phyloP scores from a whole-genome alignment of 2,329 filamentous ascomycete genomes.

The Ceratocystis alfenasii region DNA sequence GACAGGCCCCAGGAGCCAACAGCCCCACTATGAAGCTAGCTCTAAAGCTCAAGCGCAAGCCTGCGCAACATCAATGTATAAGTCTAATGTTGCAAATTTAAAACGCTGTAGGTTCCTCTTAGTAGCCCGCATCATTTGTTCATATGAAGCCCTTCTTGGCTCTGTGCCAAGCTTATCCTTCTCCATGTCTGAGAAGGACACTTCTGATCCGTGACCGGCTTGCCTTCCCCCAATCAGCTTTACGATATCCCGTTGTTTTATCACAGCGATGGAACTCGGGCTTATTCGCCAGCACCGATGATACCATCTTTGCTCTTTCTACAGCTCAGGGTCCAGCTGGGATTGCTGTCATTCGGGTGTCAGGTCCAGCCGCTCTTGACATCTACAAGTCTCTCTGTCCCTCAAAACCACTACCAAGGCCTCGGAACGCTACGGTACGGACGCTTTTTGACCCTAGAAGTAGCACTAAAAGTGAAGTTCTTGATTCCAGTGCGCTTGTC shows the following conservation, averaged over 20 bases:
- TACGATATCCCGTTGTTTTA: not conserved
- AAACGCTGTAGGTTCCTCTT: not conserved
- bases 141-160: slow-evolving; percentile 2
- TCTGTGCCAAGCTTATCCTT: not conserved
- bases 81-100: not conserved
- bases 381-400: slow-evolving; percentile 43
- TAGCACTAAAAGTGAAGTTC: slow-evolving; percentile 38
- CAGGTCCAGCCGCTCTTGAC: slow-evolving; percentile 58
- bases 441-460: slow-evolving; percentile 50
- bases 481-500: slow-evolving; percentile 68
- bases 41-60: not conserved
- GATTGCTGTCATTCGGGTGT: slow-evolving; percentile 81
- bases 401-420: slow-evolving; percentile 33
- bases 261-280: slow-evolving; percentile 10
- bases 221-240: not conserved
- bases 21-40: slow-evolving; percentile 15
- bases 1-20: not conserved
- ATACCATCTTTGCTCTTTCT: slow-evolving; percentile 86
- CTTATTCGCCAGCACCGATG: slow-evolving; percentile 27
- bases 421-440: slow-evolving; percentile 56
- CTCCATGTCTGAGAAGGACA: not conserved
- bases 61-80: not conserved
- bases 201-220: not conserved
- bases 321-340: slow-evolving; percentile 76
- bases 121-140: not conserved